Base-by-base conservation (phyloP, 352 stramenopile genomes). In the Pythium insidiosum region DNA sequence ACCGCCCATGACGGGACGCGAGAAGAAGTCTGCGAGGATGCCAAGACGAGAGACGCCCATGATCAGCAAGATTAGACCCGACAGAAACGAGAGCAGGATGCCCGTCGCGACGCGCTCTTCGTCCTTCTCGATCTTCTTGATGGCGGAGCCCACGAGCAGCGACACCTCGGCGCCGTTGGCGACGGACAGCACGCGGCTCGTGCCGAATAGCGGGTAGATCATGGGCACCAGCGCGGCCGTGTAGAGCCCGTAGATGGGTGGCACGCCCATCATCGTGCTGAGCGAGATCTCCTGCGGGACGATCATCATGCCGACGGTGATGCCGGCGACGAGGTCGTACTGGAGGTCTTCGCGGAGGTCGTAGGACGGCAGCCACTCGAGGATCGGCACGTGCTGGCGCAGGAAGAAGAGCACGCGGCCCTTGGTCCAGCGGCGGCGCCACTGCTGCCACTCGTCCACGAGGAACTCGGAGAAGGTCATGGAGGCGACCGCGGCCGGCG, bases 281-380 rank as follows among this genome's bases (percentile, higher is more conserved):
- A 96, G 91, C 50, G 68, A 84, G 68, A 97, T 94, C 43, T 80
- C 74, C 56, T 95, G 82, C 19, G 85, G 85, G 41, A 97, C 71
- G 39, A 89, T 73, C 83, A 96, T 95, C 57, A 96, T 73, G 42
- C 76, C 82, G 26, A 82, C 69, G 5, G 69, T 82, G 25, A 82
- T 47, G 47, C 69, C 69, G 4, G 69, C 63, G 9, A 82, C 68
- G 30, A 76, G 29, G 49, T 76, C 69, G 57, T 72, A 82, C 48
- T 63, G 57, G 19, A 82, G 53, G 49, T 82, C 69, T 25, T 72
- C 60, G 25, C 47, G 52, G 11, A 78, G 31, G 39, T 78, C 62
- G 58, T 85, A 85, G 10, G 36, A 53, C n/a, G 68, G 68, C 10
- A 85, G 50, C 73, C 73, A 85, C 35, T 74, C 59, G 38, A 85